Evolutionary conservation across 495 filamentous ascomycete species (phyloP).

Genomic region (Penicillium egyptiacum): DNA sequence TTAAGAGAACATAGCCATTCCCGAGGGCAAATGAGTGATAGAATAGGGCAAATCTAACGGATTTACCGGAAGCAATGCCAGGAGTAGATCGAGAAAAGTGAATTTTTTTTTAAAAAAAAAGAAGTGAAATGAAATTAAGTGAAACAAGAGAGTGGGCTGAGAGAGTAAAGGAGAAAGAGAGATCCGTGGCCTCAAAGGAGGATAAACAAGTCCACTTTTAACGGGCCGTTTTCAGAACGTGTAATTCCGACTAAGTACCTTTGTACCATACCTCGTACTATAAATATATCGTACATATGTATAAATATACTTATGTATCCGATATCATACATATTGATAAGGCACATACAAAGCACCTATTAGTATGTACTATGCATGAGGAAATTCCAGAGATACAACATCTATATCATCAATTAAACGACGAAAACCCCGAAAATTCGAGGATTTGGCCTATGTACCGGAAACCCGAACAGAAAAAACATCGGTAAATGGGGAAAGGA

Average conservation of each 20-base stretch:
- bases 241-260: not conserved
- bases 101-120: slow-evolving; percentile 5
- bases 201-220: slow-evolving; percentile 26
- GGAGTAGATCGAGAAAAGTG: not conserved
- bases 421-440: not conserved
- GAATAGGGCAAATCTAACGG: slow-evolving; percentile 10
- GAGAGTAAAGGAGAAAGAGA: slow-evolving; percentile 12
- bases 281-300: not conserved
- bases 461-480: not conserved
- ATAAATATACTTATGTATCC: too few relatives aligned
- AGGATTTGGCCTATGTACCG: not conserved
- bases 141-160: slow-evolving; percentile 8
- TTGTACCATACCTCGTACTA: not conserved
- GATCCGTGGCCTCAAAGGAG: slow-evolving; percentile 23
- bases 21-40: slow-evolving; percentile 13
- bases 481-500: not conserved
- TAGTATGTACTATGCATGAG: not conserved
- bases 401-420: not conserved
- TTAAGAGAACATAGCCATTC: slow-evolving; percentile 19
- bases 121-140: slow-evolving; percentile 13
- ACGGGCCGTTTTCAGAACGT: slow-evolving; percentile 25
- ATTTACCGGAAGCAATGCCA: slow-evolving; percentile 5
- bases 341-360: too few relatives aligned
- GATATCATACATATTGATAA: too few relatives aligned
- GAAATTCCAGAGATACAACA: not conserved